Conservation (phyloP, 140 eudicot genomes). For the Flaveria floridana region DNA sequence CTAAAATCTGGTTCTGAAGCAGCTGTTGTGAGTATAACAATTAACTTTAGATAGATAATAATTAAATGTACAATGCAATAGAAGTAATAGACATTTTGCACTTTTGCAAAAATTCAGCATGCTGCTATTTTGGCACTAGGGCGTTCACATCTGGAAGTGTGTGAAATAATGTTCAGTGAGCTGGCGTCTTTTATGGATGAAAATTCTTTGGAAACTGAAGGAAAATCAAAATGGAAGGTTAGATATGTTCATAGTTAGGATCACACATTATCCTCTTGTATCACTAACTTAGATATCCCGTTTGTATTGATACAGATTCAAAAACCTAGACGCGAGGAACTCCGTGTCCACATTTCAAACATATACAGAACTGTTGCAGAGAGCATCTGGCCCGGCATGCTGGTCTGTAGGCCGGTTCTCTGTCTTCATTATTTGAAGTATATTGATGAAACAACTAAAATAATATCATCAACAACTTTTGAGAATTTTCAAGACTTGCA, state of each 20-base stretch:
- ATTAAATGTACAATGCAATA: background rate
- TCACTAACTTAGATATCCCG: background rate
- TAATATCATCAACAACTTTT: slow-evolving; percentile 47
- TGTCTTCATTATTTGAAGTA: slow-evolving; percentile 78
- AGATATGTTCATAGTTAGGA: slow-evolving; percentile 1
- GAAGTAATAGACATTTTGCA: slow-evolving; percentile 11
- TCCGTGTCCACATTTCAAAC: slow-evolving; percentile 76
- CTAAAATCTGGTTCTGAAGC: slow-evolving; percentile 85
- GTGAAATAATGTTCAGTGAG: slow-evolving; percentile 89
- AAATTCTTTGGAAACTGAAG: slow-evolving; percentile 77
- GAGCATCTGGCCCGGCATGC: slow-evolving; percentile 94
- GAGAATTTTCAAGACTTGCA: slow-evolving; percentile 85
- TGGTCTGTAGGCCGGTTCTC: slow-evolving; percentile 78
- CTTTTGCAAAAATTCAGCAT: slow-evolving; percentile 48
- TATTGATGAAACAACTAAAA: slow-evolving; percentile 81
- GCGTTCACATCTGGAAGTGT: slow-evolving; percentile 77
- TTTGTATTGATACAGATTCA: slow-evolving; percentile 59
- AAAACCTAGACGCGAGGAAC: slow-evolving; percentile 90
- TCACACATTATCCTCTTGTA: slow-evolving; percentile 3
- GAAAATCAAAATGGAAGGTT: slow-evolving; percentile 95
- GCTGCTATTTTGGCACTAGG: slow-evolving; percentile 93
- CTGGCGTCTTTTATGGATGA: slow-evolving; percentile 81
- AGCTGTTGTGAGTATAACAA: slow-evolving; percentile 59
- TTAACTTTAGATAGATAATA: slow-evolving; percentile 9
- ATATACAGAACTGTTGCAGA: slow-evolving; percentile 78